phyloP scores from a whole-genome alignment of 108 stramenopile genomes.

The Asterionellopsis glacialis region DNA sequence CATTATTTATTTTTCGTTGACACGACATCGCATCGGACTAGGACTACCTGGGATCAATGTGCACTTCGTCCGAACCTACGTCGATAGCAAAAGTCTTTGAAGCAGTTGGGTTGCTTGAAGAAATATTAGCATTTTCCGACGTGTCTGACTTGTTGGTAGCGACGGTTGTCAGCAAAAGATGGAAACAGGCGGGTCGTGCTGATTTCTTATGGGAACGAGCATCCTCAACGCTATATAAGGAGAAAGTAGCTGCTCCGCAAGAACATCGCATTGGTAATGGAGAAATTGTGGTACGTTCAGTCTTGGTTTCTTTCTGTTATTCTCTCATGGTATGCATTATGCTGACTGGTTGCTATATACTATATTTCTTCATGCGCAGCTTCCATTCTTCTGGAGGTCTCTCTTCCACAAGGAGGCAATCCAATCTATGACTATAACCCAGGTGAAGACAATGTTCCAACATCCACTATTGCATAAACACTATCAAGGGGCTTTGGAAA shows the following conservation, averaged over 20 bases:
- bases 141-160: conserved; percentile 9
- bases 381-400: conserved; percentile 21
- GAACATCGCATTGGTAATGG: no score
- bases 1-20: no score
- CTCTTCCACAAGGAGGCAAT: conserved; percentile 14
- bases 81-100: conserved; percentile 10
- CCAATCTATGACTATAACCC: neutral
- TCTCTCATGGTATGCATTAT: no score
- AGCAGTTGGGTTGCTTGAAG: conserved; percentile 21
- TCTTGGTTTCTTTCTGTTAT: no score
- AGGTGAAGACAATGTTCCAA: conserved; percentile 14
- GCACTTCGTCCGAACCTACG: neutral
- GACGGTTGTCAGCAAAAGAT: conserved; percentile 17
- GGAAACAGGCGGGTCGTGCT: conserved; percentile 21
- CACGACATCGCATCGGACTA: no score
- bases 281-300: no score
- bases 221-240: conserved; percentile 9
- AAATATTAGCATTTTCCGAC: conserved; percentile 12
- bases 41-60: no score
- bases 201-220: conserved; percentile 19
- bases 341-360: no score
- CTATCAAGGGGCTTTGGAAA: neutral
- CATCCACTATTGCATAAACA: conserved; percentile 12
- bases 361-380: neutral
- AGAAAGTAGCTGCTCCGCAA: no score